Percentiles rank a stretch among this genome's conserved stretches.
Evolutionary conservation across 2,329 filamentous ascomycete genomes (phyloP).

Genomic region (Cercospora brassicicola): DNA sequence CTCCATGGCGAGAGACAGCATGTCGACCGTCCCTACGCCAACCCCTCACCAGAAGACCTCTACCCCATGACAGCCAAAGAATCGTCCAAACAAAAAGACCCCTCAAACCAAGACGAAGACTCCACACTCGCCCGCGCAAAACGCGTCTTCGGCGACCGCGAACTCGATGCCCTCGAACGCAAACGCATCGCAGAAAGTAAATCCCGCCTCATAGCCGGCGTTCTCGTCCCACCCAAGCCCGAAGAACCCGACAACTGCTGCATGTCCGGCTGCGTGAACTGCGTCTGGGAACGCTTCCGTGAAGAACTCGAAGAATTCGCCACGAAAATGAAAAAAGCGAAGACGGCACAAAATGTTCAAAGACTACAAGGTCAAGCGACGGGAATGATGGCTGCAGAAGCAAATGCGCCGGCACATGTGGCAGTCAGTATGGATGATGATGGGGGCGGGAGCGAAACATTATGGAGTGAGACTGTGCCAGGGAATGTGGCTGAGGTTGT

Average conservation of each 20-base stretch:
- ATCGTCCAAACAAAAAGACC: slow-evolving; percentile 23
- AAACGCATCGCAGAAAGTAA: slow-evolving; percentile 60
- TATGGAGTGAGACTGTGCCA: slow-evolving; percentile 55
- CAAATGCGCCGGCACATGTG: slow-evolving; percentile 50
- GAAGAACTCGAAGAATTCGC: slow-evolving; percentile 94
- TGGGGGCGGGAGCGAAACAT: slow-evolving; percentile 70
- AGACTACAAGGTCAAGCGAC: slow-evolving; percentile 35
- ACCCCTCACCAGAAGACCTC: slow-evolving; percentile 32
- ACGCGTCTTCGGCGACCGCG: slow-evolving; percentile 78
- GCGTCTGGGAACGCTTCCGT: slow-evolving; percentile 88
- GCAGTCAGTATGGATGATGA: slow-evolving; percentile 74
- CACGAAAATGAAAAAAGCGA: slow-evolving; percentile 62
- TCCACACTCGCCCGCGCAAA: slow-evolving; percentile 59
- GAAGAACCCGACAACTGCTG: slow-evolving; percentile 96
- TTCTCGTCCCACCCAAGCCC: slow-evolving; percentile 79
- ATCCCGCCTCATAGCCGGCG: slow-evolving; percentile 69
- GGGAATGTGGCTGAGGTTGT: slow-evolving; percentile 6
- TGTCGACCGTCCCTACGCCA: slow-evolving; percentile 29
- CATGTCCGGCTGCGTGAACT: slow-evolving; percentile 98
- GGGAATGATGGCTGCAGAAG: slow-evolving; percentile 40
- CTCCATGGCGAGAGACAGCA: slow-evolving; percentile 20
- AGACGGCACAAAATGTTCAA: slow-evolving; percentile 49
- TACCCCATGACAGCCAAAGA: slow-evolving; percentile 49
- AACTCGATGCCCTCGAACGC: slow-evolving; percentile 71
- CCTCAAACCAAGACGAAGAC: slow-evolving; percentile 56